phyloP scores from a whole-genome alignment of 495 filamentous ascomycete species.

The Penicillium coffeae region DNA sequence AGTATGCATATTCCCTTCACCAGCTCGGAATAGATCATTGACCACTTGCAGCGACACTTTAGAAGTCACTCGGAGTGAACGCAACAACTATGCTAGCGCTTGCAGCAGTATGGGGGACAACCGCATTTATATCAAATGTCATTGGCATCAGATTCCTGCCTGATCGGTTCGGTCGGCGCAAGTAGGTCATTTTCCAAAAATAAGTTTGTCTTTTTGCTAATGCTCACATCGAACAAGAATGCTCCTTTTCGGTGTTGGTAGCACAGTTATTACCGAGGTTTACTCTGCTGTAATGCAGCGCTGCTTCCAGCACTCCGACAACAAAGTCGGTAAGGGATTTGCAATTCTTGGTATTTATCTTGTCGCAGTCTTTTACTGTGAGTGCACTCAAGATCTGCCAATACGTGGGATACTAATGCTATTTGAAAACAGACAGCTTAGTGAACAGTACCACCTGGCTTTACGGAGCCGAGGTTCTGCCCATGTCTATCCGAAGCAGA shows the following conservation, averaged over 20 bases:
- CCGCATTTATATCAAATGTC: conserved; percentile 50
- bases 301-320: conserved; percentile 52
- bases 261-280: conserved; percentile 52
- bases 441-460: conserved; percentile 60
- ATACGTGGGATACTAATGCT: too few relatives aligned
- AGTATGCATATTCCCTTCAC: conserved; percentile 29
- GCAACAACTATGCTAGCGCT: conserved; percentile 51
- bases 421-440: conserved; percentile 43
- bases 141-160: conserved; percentile 52
- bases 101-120: conserved; percentile 53
- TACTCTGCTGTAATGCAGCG: conserved; percentile 58
- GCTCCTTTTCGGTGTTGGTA: conserved; percentile 47
- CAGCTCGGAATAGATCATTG: not conserved
- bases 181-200: conserved; percentile 27
- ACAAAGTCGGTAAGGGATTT: conserved; percentile 55
- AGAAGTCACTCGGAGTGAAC: conserved; percentile 53
- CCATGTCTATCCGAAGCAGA: conserved; percentile 54
- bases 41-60: conserved; percentile 40
- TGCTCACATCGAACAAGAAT: too few relatives aligned
- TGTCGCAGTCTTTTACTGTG: conserved; percentile 54
- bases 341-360: conserved; percentile 58
- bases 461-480: conserved; percentile 57
- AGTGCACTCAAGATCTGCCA: conserved; percentile 8
- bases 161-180: conserved; percentile 58
- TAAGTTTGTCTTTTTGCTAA: not conserved